phyloP scores from a whole-genome alignment of 768 basidiomycete species.

The Cubamyces lactineus region DNA sequence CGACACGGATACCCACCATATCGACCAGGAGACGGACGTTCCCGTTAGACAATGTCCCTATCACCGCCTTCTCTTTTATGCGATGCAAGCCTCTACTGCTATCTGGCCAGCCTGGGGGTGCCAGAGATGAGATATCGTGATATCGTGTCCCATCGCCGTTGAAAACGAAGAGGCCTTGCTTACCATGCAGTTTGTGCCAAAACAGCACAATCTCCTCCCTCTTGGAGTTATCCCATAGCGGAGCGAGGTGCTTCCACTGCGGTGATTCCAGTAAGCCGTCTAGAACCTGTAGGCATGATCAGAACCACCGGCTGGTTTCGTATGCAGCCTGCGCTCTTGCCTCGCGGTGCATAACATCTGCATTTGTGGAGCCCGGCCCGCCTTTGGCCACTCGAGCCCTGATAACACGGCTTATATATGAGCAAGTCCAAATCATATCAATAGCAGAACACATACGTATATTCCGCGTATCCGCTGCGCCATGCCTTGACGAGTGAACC shows the following conservation, averaged over 20 bases:
- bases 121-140: not conserved
- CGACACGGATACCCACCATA: constrained; percentile 45
- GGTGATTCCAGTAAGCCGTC: constrained; percentile 53
- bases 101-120: constrained; percentile 60
- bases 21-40: constrained; percentile 63
- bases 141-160: not conserved
- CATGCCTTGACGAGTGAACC: constrained; percentile 56
- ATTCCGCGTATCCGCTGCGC: constrained; percentile 53
- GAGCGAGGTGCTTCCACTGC: constrained; percentile 55
- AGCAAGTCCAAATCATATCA: not conserved
- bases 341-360: constrained; percentile 61
- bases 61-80: constrained; percentile 54
- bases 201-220: constrained; percentile 49
- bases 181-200: constrained; percentile 67
- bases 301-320: not conserved
- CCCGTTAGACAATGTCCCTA: constrained; percentile 64
- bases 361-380: constrained; percentile 50
- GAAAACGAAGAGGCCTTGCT: not conserved
- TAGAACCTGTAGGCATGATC: constrained; percentile 47
- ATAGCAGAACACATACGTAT: constrained; percentile 42
- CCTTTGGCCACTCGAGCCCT: constrained; percentile 50
- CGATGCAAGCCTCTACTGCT: constrained; percentile 48
- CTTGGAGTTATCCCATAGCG: constrained; percentile 46
- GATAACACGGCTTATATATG: too few relatives aligned
- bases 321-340: constrained; percentile 33